Evolutionary conservation across 805 yeast genomes (phyloP).

Genomic region (Pichia paraexigua): DNA sequence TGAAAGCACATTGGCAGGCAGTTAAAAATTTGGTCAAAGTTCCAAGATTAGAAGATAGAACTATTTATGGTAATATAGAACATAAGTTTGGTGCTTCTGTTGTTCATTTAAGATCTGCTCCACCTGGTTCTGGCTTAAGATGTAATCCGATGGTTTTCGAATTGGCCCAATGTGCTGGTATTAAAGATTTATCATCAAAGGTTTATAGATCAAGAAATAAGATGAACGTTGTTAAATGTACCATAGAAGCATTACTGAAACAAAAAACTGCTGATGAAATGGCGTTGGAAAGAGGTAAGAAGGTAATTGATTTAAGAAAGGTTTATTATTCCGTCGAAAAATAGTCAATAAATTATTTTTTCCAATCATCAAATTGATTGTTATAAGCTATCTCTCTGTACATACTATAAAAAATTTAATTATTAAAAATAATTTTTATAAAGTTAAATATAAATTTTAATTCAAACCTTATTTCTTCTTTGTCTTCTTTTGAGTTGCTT

Average conservation of each 20-base stretch:
- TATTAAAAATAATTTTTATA: neutral
- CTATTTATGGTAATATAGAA: conserved; percentile 77
- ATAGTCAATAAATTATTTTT: neutral
- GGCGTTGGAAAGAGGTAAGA: conserved; percentile 90
- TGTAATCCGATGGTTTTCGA: conserved; percentile 87
- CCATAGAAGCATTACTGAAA: conserved; percentile 71
- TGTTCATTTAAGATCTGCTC: conserved; percentile 74
- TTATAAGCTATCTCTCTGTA: neutral
- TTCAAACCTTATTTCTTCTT: conserved; percentile 32
- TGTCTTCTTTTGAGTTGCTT: conserved; percentile 58
- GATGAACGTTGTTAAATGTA: conserved; percentile 89
- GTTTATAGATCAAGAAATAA: conserved; percentile 88
- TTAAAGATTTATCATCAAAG: conserved; percentile 86
- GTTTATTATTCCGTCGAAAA: conserved; percentile 52
- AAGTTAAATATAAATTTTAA: neutral
- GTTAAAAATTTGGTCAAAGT: conserved; percentile 73
- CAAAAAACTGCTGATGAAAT: conserved; percentile 81
- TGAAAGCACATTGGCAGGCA: conserved; percentile 90
- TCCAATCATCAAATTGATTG: neutral
- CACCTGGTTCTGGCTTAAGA: conserved; percentile 89
- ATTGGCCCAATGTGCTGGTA: conserved; percentile 88
- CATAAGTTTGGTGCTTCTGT: conserved; percentile 83
- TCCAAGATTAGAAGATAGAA: conserved; percentile 86
- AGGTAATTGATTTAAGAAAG: conserved; percentile 85
- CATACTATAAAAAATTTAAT: neutral